phyloP scores from a whole-genome alignment of 2,329 filamentous ascomycete genomes.

The Colletotrichum godetiae region DNA sequence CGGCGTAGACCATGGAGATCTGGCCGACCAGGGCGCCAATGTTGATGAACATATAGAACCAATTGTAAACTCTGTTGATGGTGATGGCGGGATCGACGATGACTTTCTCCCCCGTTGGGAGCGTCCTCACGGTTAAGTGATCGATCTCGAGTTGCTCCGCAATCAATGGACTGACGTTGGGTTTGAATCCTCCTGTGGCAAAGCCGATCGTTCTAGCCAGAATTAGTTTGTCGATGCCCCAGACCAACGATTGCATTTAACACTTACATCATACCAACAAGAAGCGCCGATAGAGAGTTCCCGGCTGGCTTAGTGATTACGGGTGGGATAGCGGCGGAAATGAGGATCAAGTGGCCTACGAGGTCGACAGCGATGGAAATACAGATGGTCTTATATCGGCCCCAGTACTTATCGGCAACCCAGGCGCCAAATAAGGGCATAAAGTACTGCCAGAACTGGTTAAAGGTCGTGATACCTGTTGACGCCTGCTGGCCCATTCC shows the following conservation, averaged over 20 bases:
- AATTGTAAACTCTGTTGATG: conserved; percentile 72
- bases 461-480: conserved; percentile 58
- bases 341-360: conserved; percentile 73
- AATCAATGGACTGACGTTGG: conserved; percentile 76
- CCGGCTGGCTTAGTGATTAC: conserved; percentile 67
- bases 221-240: background rate
- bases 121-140: conserved; percentile 63
- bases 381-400: conserved; percentile 77
- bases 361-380: conserved; percentile 71
- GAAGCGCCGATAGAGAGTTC: conserved; percentile 67
- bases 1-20: conserved; percentile 76
- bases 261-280: conserved; percentile 64
- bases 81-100: conserved; percentile 75
- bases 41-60: conserved; percentile 81
- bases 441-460: conserved; percentile 70
- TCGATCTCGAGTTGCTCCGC: conserved; percentile 72
- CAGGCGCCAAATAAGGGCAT: conserved; percentile 68
- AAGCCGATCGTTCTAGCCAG: conserved; percentile 54
- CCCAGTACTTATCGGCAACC: conserved; percentile 67
- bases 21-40: conserved; percentile 73
- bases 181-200: conserved; percentile 81
- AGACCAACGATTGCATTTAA: background rate
- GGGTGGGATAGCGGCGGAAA: conserved; percentile 72
- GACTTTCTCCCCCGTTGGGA: conserved; percentile 68
- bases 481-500: conserved; percentile 67